Evolutionary conservation across 2,329 filamentous ascomycete genomes (phyloP).

Genomic region (Penicillium verrucosum): DNA sequence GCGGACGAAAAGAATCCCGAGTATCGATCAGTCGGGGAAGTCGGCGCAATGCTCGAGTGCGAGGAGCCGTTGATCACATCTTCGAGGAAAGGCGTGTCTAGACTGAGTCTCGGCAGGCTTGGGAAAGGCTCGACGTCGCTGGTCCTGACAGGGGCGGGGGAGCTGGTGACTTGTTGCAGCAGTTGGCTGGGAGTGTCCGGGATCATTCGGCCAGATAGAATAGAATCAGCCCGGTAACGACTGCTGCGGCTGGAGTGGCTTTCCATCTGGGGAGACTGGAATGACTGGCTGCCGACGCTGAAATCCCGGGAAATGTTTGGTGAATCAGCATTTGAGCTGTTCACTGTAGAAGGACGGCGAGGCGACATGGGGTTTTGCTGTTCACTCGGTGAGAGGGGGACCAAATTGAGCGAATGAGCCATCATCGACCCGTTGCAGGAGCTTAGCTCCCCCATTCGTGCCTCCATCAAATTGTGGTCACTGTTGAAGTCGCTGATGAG

Average conservation of each 20-base stretch:
- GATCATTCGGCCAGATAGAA: conserved; percentile 47
- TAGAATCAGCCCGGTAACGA: conserved; percentile 57
- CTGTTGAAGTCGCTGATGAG: conserved; percentile 74
- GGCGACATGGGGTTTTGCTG: conserved; percentile 36
- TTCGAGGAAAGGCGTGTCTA: conserved; percentile 46
- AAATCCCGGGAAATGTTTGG: conserved; percentile 66
- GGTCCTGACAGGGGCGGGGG: conserved; percentile 12
- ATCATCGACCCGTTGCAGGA: conserved; percentile 72
- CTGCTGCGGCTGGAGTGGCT: conserved; percentile 28
- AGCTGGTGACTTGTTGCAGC: conserved; percentile 44
- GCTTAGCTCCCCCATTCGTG: conserved; percentile 65
- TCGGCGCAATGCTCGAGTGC: conserved; percentile 25
- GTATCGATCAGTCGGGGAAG: conserved; percentile 53
- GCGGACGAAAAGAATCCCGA: conserved; percentile 85
- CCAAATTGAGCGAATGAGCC: conserved; percentile 56
- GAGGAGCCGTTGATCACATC: conserved; percentile 37
- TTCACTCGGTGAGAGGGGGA: conserved; percentile 55
- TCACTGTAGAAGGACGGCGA: conserved; percentile 50
- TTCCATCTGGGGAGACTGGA: conserved; percentile 54
- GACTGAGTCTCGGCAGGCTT: conserved; percentile 42
- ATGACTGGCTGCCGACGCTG: conserved; percentile 63
- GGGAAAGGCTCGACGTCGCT: conserved; percentile 33
- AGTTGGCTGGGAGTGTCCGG: conserved; percentile 55
- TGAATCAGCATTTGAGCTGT: conserved; percentile 53
- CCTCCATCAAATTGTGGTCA: conserved; percentile 74